Percentiles rank a stretch among this genome's conserved stretches.
Conservation (phyloP, 2,329 filamentous ascomycete species). For the Leptographium wingfieldii region DNA sequence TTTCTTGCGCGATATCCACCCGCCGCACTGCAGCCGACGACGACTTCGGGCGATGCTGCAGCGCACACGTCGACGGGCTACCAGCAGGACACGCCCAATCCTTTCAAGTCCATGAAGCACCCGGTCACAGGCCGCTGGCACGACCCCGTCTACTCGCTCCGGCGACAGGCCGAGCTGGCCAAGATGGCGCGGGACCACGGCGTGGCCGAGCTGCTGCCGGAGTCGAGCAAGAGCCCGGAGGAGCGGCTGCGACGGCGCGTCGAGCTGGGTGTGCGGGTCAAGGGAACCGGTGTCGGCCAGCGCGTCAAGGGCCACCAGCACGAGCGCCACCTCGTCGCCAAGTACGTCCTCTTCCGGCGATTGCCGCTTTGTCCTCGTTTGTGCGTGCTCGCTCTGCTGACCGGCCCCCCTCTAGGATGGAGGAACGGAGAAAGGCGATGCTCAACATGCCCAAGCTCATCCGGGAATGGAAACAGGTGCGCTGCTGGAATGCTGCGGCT, state of each 20-base stretch:
- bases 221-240: conserved; percentile 62
- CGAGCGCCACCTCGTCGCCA: conserved; percentile 73
- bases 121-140: conserved; percentile 71
- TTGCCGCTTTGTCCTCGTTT: neutral
- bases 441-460: conserved; percentile 88
- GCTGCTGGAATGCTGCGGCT: neutral
- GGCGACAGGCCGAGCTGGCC: conserved; percentile 81
- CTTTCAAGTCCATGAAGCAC: conserved; percentile 72
- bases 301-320: conserved; percentile 90
- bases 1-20: conserved; percentile 91
- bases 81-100: conserved; percentile 53
- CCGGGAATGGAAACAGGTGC: conserved; percentile 80
- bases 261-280: conserved; percentile 70
- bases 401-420: conserved; percentile 43
- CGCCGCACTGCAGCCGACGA: conserved; percentile 39
- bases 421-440: conserved; percentile 85
- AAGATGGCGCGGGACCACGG: conserved; percentile 71
- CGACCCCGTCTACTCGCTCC: conserved; percentile 67
- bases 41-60: conserved; percentile 23
- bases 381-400: neutral
- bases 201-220: conserved; percentile 69
- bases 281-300: conserved; percentile 86
- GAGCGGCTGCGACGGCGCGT: conserved; percentile 57
- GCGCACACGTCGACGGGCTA: conserved; percentile 28
- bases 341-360: conserved; percentile 33